phyloP scores from a whole-genome alignment of 768 basidiomycete species.

The Nidula microcarpa region DNA sequence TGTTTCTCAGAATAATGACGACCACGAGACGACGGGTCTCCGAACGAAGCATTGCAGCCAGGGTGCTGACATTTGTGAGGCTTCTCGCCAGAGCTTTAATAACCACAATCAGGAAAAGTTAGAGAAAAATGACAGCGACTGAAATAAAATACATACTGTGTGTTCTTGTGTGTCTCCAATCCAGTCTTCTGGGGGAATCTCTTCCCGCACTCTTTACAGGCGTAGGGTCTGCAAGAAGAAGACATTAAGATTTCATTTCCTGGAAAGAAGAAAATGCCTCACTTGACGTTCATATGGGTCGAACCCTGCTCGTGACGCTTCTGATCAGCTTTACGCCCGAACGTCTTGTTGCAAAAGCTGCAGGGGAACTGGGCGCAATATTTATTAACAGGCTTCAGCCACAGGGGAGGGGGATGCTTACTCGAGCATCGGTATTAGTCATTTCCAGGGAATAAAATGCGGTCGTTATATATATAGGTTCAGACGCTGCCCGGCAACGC shows the following conservation, averaged over 20 bases:
- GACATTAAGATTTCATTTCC: not conserved
- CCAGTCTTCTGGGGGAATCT: constrained; percentile 57
- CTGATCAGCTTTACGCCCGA: constrained; percentile 57
- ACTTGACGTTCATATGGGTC: constrained; percentile 52
- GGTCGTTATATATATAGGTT: constrained; percentile 15
- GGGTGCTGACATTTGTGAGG: constrained; percentile 48
- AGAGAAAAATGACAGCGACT: not conserved
- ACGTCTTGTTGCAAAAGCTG: constrained; percentile 42
- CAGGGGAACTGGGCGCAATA: constrained; percentile 30
- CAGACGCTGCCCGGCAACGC: constrained; percentile 46
- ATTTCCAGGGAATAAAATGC: constrained; percentile 3
- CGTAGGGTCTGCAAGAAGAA: constrained; percentile 37
- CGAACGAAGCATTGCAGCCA: constrained; percentile 49
- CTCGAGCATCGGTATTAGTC: constrained; percentile 4
- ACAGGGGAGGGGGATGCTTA: not conserved
- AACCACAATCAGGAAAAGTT: not conserved
- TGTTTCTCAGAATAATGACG: constrained; percentile 67
- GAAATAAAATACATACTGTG: constrained; percentile 47
- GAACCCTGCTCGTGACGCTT: constrained; percentile 42
- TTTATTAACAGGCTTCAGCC: no score
- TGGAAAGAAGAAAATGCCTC: constrained; percentile 10
- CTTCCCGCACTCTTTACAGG: constrained; percentile 50
- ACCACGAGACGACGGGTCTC: constrained; percentile 67
- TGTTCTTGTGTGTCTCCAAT: constrained; percentile 61
- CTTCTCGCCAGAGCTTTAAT: constrained; percentile 43